Conservation (phyloP, 1,284 basidiomycete genomes). For the Exobasidium rhododendri region DNA sequence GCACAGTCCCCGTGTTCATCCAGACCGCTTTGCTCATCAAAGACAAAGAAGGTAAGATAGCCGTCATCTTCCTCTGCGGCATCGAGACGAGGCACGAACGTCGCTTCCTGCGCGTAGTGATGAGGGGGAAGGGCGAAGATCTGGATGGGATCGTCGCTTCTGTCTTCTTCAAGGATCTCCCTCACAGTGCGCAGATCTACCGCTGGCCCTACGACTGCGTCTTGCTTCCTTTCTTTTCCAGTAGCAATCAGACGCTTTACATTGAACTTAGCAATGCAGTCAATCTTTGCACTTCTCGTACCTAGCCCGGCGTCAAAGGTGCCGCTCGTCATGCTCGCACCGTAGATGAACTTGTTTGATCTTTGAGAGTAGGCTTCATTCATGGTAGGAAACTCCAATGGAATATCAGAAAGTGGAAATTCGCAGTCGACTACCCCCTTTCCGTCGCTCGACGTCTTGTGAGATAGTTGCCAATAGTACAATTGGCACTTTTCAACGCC, state of each 20-base stretch:
- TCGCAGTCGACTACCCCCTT: slow-evolving; percentile 42
- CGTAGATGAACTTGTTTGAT: slow-evolving; percentile 56
- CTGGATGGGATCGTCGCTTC: slow-evolving; percentile 33
- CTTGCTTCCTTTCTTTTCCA: slow-evolving; percentile 43
- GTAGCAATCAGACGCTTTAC: slow-evolving; percentile 50
- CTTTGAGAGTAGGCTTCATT: slow-evolving; percentile 55
- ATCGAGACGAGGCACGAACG: slow-evolving; percentile 55
- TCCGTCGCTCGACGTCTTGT: slow-evolving; percentile 25
- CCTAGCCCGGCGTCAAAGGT: slow-evolving; percentile 57
- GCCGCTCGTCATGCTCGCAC: slow-evolving; percentile 38
- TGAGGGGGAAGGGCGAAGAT: slow-evolving; percentile 57
- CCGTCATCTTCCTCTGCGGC: slow-evolving; percentile 57
- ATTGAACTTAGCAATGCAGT: slow-evolving; percentile 59
- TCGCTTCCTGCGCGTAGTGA: slow-evolving; percentile 58
- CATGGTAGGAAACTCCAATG: slow-evolving; percentile 59
- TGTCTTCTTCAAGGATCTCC: slow-evolving; percentile 46
- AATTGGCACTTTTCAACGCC: slow-evolving; percentile 58
- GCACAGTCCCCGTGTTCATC: slow-evolving; percentile 52
- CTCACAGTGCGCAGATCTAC: slow-evolving; percentile 56
- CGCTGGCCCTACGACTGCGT: slow-evolving; percentile 32
- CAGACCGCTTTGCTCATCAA: slow-evolving; percentile 57
- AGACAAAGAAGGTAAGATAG: slow-evolving; percentile 59
- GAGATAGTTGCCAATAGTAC: slow-evolving; percentile 54
- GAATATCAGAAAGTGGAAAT: slow-evolving; percentile 58
- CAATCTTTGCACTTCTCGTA: slow-evolving; percentile 60